Evolutionary conservation across 106 monocot genomes (phyloP).

Genomic region (Dactylorhiza incarnata): DNA sequence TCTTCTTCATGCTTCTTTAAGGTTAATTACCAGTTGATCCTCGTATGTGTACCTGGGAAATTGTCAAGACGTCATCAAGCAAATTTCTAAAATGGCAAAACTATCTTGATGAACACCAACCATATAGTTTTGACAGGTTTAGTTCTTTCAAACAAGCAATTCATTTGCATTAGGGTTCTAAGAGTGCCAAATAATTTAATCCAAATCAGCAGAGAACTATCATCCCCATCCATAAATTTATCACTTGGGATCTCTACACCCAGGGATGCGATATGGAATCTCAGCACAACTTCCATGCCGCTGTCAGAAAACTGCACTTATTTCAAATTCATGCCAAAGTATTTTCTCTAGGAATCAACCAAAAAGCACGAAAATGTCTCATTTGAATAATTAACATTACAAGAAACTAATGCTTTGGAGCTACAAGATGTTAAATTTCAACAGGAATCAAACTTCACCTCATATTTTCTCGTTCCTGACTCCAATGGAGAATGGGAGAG

Average conservation of each 20-base stretch:
- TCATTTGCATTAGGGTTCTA: constrained; percentile 45
- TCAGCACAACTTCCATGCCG: constrained; percentile 48
- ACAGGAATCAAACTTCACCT: constrained; percentile 12
- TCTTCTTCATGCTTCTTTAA: constrained; percentile 65
- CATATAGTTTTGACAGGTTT: constrained; percentile 95
- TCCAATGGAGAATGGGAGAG: constrained; percentile 10
- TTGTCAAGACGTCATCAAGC: not conserved
- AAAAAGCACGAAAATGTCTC: not conserved
- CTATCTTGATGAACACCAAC: constrained; percentile 23
- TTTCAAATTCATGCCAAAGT: not conserved
- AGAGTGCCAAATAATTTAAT: constrained; percentile 46
- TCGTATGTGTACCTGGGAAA: constrained; percentile 81
- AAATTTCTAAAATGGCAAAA: too few species aligned
- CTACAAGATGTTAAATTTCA: not conserved
- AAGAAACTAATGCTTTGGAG: not conserved
- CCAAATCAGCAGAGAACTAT: constrained; percentile 54
- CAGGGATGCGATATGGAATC: constrained; percentile 34
- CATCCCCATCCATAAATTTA: constrained; percentile 70
- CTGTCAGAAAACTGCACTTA: constrained; percentile 57
- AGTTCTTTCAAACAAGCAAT: constrained; percentile 55
- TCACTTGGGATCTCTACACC: constrained; percentile 41
- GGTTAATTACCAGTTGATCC: constrained; percentile 69
- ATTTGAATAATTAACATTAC: too few species aligned
- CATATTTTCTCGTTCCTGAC: constrained; percentile 19
- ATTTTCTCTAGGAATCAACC: not conserved